Base-by-base conservation (phyloP, 2,329 filamentous ascomycete species). In the Periconia macrospinosa region DNA sequence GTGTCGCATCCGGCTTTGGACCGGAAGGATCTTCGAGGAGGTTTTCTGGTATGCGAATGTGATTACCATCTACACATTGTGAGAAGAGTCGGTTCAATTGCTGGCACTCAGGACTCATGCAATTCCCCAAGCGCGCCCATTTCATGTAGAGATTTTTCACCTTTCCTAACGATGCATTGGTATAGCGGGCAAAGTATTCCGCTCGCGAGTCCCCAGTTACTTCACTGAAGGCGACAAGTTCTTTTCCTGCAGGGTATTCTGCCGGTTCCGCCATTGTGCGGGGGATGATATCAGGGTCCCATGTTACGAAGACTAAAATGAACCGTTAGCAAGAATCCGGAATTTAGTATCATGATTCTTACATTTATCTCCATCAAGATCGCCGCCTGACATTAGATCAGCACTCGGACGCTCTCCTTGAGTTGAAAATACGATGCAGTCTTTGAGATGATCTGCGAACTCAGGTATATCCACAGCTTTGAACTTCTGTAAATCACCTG, bases 401-500 rank as follows among this genome's bases (percentile, higher is more conserved):
- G 23, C 23, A 8, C 23, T 27, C 23, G 23, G 23, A 3, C 23
- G 57, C 20, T 60, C 67, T 8, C 75, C 75, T 47, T 60, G 52
- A 1, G 69, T 71, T 5, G 75, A 60, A 53, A 77, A 77, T 10
- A 78, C 73, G 41, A 78, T 76, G 54, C 75, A 77, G 53, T 77
- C 75, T 8, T 71, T 66, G 13, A 77, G 60, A 47, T 77, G 73
- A 30, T 42, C 27, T 9, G 68, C 57, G 19, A 76, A 62, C 48
- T 76, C 72, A 1, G 63, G 63, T 7, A 61, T 60, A 43, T 75
- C 66, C 1, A 75, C 72, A 3, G 67, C 74, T 49, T 65, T 72
- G 43, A 78, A 75, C 50, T 78, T 78, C 46, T 75, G 75, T 33
- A 76, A 54, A 59, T 78, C 76, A 19, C 76, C 76, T 6, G 75